Base-by-base conservation (phyloP, 2,329 filamentous ascomycete genomes). In the Botrytis porri region DNA sequence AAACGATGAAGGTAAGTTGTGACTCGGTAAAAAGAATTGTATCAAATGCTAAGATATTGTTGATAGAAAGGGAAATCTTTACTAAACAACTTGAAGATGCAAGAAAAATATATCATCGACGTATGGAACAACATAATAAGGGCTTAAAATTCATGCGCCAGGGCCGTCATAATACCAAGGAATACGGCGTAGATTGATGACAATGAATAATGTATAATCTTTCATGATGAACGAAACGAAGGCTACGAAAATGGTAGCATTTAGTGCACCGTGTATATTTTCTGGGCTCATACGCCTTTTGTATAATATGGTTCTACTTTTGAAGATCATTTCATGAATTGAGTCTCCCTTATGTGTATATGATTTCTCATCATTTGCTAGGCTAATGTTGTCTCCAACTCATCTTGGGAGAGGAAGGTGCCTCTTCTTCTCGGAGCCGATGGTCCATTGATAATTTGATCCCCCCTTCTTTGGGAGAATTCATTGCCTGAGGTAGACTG, bases 11-110 rank as follows among this genome's bases (percentile, higher is more conserved):
- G 70, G 70, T 72, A 48, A 35, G 12, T 29, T 18, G 0, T 22
- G 20, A 8, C 10, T 29, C 25, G 9, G 20, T 2, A 22, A 22
- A 2, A 3, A n/a, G 12, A 14, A 22, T 4, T 1, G 14, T 39
- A 9, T 4, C 7, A 43, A 35, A 39, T 59, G n/a, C 48, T 57
- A 20, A 67, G 14, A 57, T 18, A 1, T 9, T 4, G 4, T n/a
- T 29, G n/a, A n/a, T n/a, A 72, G 70, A 67, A 32, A 43, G 41
- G 9, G 39, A 60, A 8, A 16, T 22, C 18, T 72, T 72, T 20
- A 48, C 41, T 4, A 16, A 51, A 25, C 9, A 51, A 12, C 70
- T 72, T 12, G 18, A 51, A n/a, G n/a, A 22, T 35, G 70, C 48
- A n/a, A 66, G 63, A 39, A 35, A 48, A 12, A 29, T 60, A 25